phyloP scores from a whole-genome alignment of 108 stramenopile species.

The Cyclostephanos tholiformis region DNA sequence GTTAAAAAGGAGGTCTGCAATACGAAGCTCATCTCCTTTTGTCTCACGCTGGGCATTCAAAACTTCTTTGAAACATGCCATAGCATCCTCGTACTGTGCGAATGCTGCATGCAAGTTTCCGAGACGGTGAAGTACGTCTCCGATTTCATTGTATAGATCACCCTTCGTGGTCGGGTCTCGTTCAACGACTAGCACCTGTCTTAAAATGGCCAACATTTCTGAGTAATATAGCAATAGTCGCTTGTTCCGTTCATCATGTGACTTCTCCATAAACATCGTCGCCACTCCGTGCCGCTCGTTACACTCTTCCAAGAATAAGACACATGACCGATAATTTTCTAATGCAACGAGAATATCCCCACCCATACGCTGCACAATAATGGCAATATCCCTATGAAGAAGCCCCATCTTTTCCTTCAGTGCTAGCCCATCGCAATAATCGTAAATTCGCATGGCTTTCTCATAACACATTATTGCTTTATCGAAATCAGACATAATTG shows the following conservation, averaged over 20 bases:
- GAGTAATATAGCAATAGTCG: constrained; percentile 44
- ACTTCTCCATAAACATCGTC: neutral
- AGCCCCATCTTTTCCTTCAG: constrained; percentile 43
- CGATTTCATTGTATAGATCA: constrained; percentile 44
- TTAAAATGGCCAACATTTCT: constrained; percentile 43
- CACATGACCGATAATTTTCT: constrained; percentile 48
- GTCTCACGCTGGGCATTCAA: constrained; percentile 44
- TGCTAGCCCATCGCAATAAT: constrained; percentile 30
- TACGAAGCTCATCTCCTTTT: constrained; percentile 45
- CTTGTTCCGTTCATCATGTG: constrained; percentile 22
- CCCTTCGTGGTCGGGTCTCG: constrained; percentile 21
- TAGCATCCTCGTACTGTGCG: constrained; percentile 41
- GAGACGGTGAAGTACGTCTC: constrained; percentile 54
- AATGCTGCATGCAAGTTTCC: constrained; percentile 53
- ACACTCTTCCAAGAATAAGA: constrained; percentile 40
- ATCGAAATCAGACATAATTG: constrained; percentile 23
- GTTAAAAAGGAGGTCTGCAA: constrained; percentile 59
- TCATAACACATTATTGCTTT: constrained; percentile 43
- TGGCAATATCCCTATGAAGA: constrained; percentile 45
- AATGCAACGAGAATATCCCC: constrained; percentile 44
- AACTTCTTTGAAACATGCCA: constrained; percentile 43
- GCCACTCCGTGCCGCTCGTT: constrained; percentile 17
- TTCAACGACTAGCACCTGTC: constrained; percentile 30
- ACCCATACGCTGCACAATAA: constrained; percentile 28
- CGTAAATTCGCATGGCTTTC: constrained; percentile 47